Base-by-base conservation (phyloP, 495 filamentous ascomycete species). In the Ramalina peruviana region DNA sequence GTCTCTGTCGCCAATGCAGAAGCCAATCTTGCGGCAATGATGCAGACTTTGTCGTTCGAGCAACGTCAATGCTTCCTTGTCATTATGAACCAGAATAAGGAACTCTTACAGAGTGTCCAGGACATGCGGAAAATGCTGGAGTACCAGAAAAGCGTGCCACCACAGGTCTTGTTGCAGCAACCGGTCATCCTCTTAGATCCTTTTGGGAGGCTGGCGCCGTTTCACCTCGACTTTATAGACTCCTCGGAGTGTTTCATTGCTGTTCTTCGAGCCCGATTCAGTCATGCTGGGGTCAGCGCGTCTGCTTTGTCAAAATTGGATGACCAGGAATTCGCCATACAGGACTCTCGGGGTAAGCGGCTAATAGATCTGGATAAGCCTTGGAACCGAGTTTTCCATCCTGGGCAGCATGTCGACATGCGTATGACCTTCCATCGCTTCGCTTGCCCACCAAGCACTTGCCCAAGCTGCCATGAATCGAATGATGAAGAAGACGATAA, bases 391-490 rank as follows among this genome's bases (percentile, higher is more conserved):
- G 40, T 55, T 5, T 52, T 61, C 16, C 43, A 26, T 19, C 57
- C 58, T 20, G 58, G 54, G 40, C 58, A 61, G 30, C 50, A 56
- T 26, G 53, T 57, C 15, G 57, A 61, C 38, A 61, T 61, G 58
- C 56, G 57, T 33, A 61, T 61, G 57, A 23, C 57, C 16, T 61
- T 60, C 48, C 58, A 57, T 38, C 44, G 58, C 3, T 54, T 54
- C 25, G 48, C 55, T 17, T 58, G 55, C 49, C 48, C 45, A 42
- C 50, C 48, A 6, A 50, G 52, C 25, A 50, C 48, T 16, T 60
- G 58, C 25, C 58, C 54, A n/a, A 37, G 23, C n/a, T 60, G 58
- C 26, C 37, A 43, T 10, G 38, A 48, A 27, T 33, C 19, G 17
- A 57, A 60, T 21, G 51, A 57, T 26, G 44, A 43, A 40, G 50